These are phyloP conservation scores for Entomortierella parvispora DNA, from an alignment of 192 early-diverging fungal species.

Conservation along the genomic window DNA sequence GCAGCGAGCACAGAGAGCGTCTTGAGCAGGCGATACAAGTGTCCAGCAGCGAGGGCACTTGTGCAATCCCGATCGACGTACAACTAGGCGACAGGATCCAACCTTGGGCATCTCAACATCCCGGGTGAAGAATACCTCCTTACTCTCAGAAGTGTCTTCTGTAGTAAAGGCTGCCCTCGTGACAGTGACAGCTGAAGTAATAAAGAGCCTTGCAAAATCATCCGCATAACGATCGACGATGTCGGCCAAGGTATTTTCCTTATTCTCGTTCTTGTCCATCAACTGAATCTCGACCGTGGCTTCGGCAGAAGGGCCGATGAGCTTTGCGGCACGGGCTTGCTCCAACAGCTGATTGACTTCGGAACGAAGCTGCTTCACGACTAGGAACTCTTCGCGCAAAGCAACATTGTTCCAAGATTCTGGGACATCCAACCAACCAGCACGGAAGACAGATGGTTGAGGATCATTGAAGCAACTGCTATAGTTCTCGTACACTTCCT, in stretches of 20 bases:
- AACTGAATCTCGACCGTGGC: constrained; percentile 56
- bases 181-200: constrained; percentile 57
- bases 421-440: constrained; percentile 65
- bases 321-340: constrained; percentile 61
- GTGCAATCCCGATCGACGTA: constrained; percentile 59
- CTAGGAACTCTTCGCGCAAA: constrained; percentile 55
- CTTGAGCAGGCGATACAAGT: constrained; percentile 57
- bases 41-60: constrained; percentile 89
- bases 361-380: constrained; percentile 55
- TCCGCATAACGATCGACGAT: constrained; percentile 27
- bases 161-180: not conserved
- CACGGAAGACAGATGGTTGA: constrained; percentile 66
- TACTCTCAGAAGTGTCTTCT: not conserved
- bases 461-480: constrained; percentile 46
- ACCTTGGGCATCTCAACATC: constrained; percentile 28
- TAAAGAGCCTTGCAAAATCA: constrained; percentile 60
- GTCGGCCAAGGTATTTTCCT: constrained; percentile 5
- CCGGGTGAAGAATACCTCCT: constrained; percentile 8
- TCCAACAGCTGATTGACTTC: constrained; percentile 65
- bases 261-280: constrained; percentile 1
- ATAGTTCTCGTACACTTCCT: constrained; percentile 79
- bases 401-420: constrained; percentile 54
- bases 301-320: constrained; percentile 62
- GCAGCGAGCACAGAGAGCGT: constrained; percentile 72
- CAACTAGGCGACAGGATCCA: constrained; percentile 56